phyloP scores from a whole-genome alignment of 768 basidiomycete genomes.

The Lentinula guzmanii region DNA sequence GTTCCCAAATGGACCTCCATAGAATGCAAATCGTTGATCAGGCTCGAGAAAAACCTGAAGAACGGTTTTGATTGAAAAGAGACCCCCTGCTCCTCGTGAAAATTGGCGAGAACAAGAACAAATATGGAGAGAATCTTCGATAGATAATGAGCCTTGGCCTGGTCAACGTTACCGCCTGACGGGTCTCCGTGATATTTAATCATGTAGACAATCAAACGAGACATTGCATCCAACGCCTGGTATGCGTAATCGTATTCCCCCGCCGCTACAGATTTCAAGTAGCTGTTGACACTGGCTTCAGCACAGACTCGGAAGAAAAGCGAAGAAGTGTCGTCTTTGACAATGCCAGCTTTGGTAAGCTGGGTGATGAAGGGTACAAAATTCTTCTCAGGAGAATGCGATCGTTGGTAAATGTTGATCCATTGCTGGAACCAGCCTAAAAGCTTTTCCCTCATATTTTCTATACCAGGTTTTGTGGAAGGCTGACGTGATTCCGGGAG shows the following conservation, averaged over 20 bases:
- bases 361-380: conserved; percentile 98
- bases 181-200: conserved; percentile 99
- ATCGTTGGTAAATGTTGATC: conserved; percentile 91
- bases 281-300: conserved; percentile 88
- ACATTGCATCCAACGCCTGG: conserved; percentile 93
- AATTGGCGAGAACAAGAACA: conserved; percentile 89
- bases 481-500: conserved; percentile 39
- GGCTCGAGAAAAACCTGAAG: conserved; percentile 96
- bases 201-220: conserved; percentile 92
- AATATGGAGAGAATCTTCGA: conserved; percentile 97
- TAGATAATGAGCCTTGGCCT: conserved; percentile 93
- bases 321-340: conserved; percentile 94
- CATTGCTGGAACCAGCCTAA: conserved; percentile 89
- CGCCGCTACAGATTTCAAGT: conserved; percentile 65
- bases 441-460: conserved; percentile 69
- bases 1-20: conserved; percentile 82
- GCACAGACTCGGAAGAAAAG: conserved; percentile 99
- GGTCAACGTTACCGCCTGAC: conserved; percentile 85
- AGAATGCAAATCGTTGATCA: conserved; percentile 85
- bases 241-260: conserved; percentile 77
- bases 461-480: conserved; percentile 62
- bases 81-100: conserved; percentile 89
- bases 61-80: conserved; percentile 97
- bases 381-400: conserved; percentile 85
- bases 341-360: conserved; percentile 91